phyloP scores from a whole-genome alignment of 768 basidiomycete species.

The Tephrocybe sp. region DNA sequence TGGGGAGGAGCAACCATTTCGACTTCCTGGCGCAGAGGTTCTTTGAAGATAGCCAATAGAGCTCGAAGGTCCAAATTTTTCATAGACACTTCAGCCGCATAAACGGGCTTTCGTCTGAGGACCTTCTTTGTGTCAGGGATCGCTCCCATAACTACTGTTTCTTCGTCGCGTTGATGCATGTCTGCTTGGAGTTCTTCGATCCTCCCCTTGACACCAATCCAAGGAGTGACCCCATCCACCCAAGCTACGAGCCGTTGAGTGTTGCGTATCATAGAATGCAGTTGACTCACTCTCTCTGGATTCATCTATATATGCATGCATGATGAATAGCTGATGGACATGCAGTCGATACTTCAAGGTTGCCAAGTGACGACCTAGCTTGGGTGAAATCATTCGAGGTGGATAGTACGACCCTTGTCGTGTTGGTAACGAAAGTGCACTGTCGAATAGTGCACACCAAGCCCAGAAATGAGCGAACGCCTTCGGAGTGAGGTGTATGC shows the following conservation, averaged over 20 bases:
- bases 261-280: neutral
- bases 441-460: slow-evolving; percentile 89
- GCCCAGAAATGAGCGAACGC: slow-evolving; percentile 88
- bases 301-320: slow-evolving; percentile 86
- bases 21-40: slow-evolving; percentile 64
- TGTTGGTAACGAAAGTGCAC: slow-evolving; percentile 75
- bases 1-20: slow-evolving; percentile 46
- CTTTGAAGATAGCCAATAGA: slow-evolving; percentile 74
- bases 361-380: slow-evolving; percentile 84
- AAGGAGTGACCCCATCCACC: slow-evolving; percentile 73
- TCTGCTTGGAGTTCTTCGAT: slow-evolving; percentile 84
- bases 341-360: slow-evolving; percentile 89
- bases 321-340: slow-evolving; percentile 76
- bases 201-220: slow-evolving; percentile 84
- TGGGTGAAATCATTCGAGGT: slow-evolving; percentile 70
- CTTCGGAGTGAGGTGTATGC: slow-evolving; percentile 83
- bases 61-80: slow-evolving; percentile 76
- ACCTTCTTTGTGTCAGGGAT: slow-evolving; percentile 57
- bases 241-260: slow-evolving; percentile 48
- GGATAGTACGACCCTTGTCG: slow-evolving; percentile 87
- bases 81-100: slow-evolving; percentile 82
- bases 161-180: slow-evolving; percentile 90
- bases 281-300: slow-evolving; percentile 53
- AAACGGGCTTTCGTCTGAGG: slow-evolving; percentile 79
- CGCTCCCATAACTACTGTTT: slow-evolving; percentile 59